phyloP scores from a whole-genome alignment of 441 rosid species.

The Euphorbia schlechtendalii region DNA sequence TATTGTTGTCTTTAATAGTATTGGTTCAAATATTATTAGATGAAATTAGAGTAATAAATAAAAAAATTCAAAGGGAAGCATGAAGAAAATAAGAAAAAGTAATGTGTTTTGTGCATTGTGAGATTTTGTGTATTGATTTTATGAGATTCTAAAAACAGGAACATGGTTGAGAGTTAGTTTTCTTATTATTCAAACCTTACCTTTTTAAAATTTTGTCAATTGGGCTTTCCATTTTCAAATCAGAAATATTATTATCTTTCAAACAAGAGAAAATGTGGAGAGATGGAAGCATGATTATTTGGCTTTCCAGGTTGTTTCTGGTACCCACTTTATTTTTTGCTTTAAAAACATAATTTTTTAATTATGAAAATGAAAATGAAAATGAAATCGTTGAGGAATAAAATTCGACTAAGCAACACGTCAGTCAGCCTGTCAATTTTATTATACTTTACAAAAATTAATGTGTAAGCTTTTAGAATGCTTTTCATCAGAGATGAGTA shows the following conservation, averaged over 20 bases:
- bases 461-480: not conserved
- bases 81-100: not conserved
- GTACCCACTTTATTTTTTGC: not conserved
- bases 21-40: not conserved
- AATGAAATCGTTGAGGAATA: not conserved
- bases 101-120: constrained; percentile 23
- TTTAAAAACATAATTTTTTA: too few relatives aligned
- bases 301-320: not conserved
- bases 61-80: not conserved
- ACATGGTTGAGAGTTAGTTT: constrained; percentile 43
- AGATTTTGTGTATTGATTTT: not conserved
- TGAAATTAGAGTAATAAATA: not conserved
- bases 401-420: not conserved
- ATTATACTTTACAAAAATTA: not conserved
- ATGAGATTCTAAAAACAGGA: constrained; percentile 24
- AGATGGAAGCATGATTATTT: not conserved
- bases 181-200: constrained; percentile 24
- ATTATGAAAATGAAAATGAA: not conserved
- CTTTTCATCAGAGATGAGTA: not conserved
- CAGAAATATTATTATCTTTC: not conserved
- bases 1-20: not conserved
- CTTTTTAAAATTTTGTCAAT: not conserved
- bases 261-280: not conserved
- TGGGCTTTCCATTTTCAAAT: not conserved
- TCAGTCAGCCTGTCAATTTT: not conserved